A percentile compares a stretch with the other conserved stretches of the same genome.
Evolutionary conservation across 208 protist species (phyloP).

Genomic region (Acanthamoeba culbertsoni): DNA sequence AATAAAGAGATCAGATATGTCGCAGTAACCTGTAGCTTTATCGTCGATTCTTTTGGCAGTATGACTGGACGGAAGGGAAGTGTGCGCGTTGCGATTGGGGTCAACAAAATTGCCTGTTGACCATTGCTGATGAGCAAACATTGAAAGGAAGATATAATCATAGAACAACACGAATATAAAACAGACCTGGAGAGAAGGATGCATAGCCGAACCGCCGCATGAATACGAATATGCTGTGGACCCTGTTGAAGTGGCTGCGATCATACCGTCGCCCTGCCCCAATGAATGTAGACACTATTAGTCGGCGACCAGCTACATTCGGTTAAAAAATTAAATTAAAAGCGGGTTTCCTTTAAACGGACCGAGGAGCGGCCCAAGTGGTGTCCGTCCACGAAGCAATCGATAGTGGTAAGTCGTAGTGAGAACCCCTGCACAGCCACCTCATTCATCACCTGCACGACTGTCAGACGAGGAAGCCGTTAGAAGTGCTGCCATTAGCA

Average conservation of each 20-base stretch:
- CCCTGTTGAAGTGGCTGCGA: not conserved
- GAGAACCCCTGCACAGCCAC: conserved; percentile 12
- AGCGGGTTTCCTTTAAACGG: not conserved
- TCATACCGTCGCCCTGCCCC: not conserved
- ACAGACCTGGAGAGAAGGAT: not conserved
- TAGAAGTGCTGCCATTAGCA: not conserved
- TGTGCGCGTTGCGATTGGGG: not conserved
- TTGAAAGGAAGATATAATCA: not conserved
- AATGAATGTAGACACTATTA: no score
- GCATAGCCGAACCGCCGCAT: not conserved
- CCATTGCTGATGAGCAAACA: no score
- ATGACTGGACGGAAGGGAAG: not conserved
- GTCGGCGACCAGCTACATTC: no score
- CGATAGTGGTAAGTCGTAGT: not conserved
- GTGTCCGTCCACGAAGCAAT: conserved; percentile 19
- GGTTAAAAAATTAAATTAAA: not conserved
- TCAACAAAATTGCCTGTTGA: not conserved
- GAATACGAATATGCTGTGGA: conserved; percentile 3
- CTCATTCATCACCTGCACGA: conserved; percentile 31
- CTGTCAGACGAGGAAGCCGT: not conserved
- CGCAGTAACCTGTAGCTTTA: not conserved
- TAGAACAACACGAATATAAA: not conserved
- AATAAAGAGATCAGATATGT: not conserved
- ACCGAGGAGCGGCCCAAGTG: not conserved
- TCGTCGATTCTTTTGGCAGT: not conserved